Conservation (phyloP, 257 asterid species). For the Handroanthus guayacan region DNA sequence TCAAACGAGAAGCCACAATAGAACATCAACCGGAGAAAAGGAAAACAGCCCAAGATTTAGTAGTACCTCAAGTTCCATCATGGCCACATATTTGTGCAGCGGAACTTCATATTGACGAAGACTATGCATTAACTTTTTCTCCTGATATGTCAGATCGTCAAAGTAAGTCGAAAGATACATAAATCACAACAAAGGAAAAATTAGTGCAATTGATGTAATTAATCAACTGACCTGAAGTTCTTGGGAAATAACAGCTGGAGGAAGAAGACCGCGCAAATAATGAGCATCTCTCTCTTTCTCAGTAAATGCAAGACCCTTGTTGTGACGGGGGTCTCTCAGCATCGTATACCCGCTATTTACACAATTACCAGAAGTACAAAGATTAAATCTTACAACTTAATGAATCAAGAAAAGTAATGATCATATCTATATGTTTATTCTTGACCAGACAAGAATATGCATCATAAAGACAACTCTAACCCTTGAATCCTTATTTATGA, state of each 20-base stretch:
- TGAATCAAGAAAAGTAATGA: background rate
- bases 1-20: background rate
- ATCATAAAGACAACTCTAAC: background rate
- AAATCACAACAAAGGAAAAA: background rate
- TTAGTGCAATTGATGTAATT: background rate
- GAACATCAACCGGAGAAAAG: background rate
- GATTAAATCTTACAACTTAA: background rate
- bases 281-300: constrained; percentile 86
- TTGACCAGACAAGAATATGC: background rate
- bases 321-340: constrained; percentile 85
- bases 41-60: background rate
- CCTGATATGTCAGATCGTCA: constrained; percentile 53
- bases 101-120: constrained; percentile 76
- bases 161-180: background rate
- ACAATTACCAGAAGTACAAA: background rate
- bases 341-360: constrained; percentile 64
- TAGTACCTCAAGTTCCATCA: constrained; percentile 89
- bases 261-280: constrained; percentile 83
- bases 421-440: background rate
- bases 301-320: constrained; percentile 87
- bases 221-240: constrained; percentile 68
- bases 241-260: constrained; percentile 62
- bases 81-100: constrained; percentile 73
- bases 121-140: constrained; percentile 67
- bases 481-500: background rate